Evolutionary conservation across 2,329 filamentous ascomycete species (phyloP), one percentile per base, ranked within the genome.

Genomic region (Aspergillus fumigatiaffinis): DNA sequence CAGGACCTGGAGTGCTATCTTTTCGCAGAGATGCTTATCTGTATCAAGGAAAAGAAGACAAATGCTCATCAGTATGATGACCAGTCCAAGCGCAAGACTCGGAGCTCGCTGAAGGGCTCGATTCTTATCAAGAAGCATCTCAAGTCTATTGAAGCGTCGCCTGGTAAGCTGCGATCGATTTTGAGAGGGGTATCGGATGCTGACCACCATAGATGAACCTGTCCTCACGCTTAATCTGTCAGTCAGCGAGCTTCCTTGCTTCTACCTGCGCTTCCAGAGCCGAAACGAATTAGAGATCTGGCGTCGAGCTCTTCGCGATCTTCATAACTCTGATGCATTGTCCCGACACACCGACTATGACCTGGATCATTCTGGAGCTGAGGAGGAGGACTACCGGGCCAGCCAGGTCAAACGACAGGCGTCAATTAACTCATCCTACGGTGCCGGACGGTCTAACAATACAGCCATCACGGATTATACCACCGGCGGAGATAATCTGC

Each of bases 11-110:
- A 99, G 73, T 99, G 94, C 74, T 99, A 91, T 73, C 83, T 99
- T 29, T 99, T 99, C 71, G 91, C 89, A 4, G 94, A 99, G 77
- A 99, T 99, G 94, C 88, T 99, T 67, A 99, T 99, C 63, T 99
- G 94, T 71, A 92, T 99, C 60, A 99, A 97, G 76, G 94, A 97
- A 77, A 97, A 97, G 83, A 96, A 92, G 77, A 75, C 81, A 8
- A 72, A 79, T 9, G 64, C 80, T 42, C 67, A 73, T 50, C 80
- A 90, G 63, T 92, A 90, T 84, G 88, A 84, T n/a, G 79, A 79
- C 25, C 66, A 75, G 1, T 71, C 80, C 1, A 82, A 82, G 23
- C 82, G 83, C 55, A 92, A 88, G 72, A 86, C 86, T 3, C 86
- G 90, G 62, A 97, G 89, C 79, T 96, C 92, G 0, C 80, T 99